Evolutionary conservation across 192 early-diverging fungal species (phyloP), one percentile per base, ranked within the genome.

Genomic region (Backusella psychrophila): DNA sequence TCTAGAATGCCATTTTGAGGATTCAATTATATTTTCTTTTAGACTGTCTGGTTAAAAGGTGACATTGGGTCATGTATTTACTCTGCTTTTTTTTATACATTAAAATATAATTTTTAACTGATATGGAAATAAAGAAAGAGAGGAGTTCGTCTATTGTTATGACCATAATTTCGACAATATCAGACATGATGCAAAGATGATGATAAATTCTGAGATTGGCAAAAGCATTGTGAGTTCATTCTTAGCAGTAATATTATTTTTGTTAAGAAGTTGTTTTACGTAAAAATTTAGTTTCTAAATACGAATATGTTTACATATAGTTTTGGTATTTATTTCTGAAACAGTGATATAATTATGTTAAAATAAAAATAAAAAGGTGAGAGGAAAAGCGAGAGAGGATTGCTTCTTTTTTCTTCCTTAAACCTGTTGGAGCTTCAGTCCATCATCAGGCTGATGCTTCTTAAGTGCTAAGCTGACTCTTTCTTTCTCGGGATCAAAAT

Each of bases 401-500:
- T 53, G 19, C 1, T 53, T 21, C 6, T 1, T 26, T 12, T 59
- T 11, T 59, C 3, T 9, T 2, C 9, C 9, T 59, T 59, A 21
- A 26, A 12, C 21, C 7, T 59, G 7, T 59, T 26, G 8, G 41
- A 71, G 69, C 46, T 76, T 42, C 53, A 80, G n/a, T 15, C 71
- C 78, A 38, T 52, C 52, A 3, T 79, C 33, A 14, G 19, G 44
- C 26, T 69, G 35, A 31, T 49, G 35, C 31, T 75, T 75, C 66
- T 69, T 71, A 23, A 80, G 44, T 34, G 69, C 78, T 26, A 80
- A 52, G 42, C 78, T 63, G 33, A 80, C 33, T 35, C 33, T 44
- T 53, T 80, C 74, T 63, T 76, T 76, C 17, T 74, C 73, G 39
- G 78, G 29, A 68, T 80, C 70, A 71, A 76, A 80, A 41, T 56